Evolutionary conservation across 176 grass and related monocot species (phyloP).

Genomic region (Musa troglodytarum): DNA sequence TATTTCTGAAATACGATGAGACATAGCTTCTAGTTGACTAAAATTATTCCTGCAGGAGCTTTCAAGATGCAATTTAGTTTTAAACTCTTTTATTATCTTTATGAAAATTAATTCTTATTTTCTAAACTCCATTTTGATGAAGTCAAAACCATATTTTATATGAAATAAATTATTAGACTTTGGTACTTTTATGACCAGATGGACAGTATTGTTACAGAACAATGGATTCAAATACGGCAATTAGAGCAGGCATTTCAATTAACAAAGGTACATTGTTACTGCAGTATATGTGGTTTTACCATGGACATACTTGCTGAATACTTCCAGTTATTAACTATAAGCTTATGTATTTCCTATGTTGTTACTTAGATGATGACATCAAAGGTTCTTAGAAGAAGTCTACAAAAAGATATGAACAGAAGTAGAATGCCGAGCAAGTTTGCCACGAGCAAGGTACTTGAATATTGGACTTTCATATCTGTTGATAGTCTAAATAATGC

Average conservation of each 20-base stretch:
- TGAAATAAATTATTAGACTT: constrained; percentile 11
- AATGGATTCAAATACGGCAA: constrained; percentile 89
- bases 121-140: neutral
- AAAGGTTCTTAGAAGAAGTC: constrained; percentile 44
- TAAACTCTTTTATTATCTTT: neutral
- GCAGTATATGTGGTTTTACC: constrained; percentile 10
- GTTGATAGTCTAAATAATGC: neutral
- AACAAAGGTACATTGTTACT: constrained; percentile 61
- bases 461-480: neutral
- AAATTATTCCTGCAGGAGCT: neutral
- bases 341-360: constrained; percentile 19
- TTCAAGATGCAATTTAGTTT: neutral
- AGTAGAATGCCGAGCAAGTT: neutral
- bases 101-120: neutral
- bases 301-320: neutral
- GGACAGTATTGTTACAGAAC: constrained; percentile 70
- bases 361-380: constrained; percentile 61
- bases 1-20: no score
- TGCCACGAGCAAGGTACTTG: constrained; percentile 22
- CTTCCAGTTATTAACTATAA: constrained; percentile 12
- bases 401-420: neutral
- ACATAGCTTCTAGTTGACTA: neutral
- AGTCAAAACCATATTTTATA: neutral
- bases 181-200: constrained; percentile 40
- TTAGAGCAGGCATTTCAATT: constrained; percentile 87